Conservation (phyloP, 306 rosid species). For the Hylodesmum podocarpum region DNA sequence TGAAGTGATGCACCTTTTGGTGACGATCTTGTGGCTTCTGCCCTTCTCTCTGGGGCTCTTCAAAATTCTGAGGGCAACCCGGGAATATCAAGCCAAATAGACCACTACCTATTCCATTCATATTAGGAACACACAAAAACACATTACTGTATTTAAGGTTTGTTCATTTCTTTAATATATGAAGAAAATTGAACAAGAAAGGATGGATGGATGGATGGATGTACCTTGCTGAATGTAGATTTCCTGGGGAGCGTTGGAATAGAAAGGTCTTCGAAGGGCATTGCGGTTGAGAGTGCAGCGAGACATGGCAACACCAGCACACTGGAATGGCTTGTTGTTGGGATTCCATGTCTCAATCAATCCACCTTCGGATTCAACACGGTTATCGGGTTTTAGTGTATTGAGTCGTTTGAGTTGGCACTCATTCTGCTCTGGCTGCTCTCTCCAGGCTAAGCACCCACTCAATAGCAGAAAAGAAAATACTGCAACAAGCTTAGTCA, state of each 20-base stretch:
- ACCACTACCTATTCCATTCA: conserved; percentile 26
- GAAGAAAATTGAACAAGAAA: no score
- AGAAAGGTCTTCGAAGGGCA: conserved; percentile 36
- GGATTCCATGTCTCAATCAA: conserved; percentile 43
- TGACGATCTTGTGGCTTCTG: conserved; percentile 23
- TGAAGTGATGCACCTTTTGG: conserved; percentile 35
- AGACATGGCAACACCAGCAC: conserved; percentile 34
- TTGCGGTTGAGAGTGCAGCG: conserved; percentile 27
- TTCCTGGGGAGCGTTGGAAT: conserved; percentile 35
- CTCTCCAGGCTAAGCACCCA: conserved; percentile 28
- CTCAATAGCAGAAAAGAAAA: conserved; percentile 43
- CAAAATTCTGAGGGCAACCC: conserved; percentile 29
- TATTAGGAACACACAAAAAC: neutral
- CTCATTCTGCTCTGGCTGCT: conserved; percentile 9
- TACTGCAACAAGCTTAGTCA: conserved; percentile 50
- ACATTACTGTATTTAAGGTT: no score
- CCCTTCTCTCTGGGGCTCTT: conserved; percentile 29
- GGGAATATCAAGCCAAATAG: conserved; percentile 26
- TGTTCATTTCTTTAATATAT: no score
- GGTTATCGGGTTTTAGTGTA: conserved; percentile 32
- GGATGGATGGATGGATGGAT: no score
- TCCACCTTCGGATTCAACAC: conserved; percentile 21
- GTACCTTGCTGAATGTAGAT: conserved; percentile 37
- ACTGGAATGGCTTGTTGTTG: conserved; percentile 13
- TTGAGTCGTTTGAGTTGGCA: conserved; percentile 25